Conservation (phyloP, 106 monocot genomes). For the Posidonia australis region DNA sequence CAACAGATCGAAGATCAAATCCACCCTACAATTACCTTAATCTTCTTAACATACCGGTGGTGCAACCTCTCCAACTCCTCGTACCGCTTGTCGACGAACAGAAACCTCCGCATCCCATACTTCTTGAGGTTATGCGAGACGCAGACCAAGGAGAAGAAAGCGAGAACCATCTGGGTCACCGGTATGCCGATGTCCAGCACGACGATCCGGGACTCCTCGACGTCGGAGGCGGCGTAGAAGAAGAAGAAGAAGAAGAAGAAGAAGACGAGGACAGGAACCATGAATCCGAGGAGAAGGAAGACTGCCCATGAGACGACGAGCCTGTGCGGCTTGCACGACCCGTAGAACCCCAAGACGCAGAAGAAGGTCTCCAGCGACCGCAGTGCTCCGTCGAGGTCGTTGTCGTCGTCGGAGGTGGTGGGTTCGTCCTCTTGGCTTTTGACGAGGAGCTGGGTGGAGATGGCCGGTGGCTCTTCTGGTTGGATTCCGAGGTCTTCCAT, state of each 20-base stretch:
- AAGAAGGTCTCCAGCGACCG: conserved; percentile 14
- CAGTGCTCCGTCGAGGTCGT: conserved; percentile 7
- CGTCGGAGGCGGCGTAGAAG: neutral
- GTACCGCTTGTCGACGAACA: conserved; percentile 13
- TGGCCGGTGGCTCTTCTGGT: no score
- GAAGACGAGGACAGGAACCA: conserved; percentile 4
- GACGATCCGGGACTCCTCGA: conserved; percentile 3
- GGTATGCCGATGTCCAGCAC: conserved; percentile 7
- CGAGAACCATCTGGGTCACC: conserved; percentile 4
- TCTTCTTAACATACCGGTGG: conserved; percentile 9
- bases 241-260: neutral
- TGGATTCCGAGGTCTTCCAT: no score
- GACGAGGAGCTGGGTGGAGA: no score
- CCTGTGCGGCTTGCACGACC: neutral
- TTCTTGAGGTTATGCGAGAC: conserved; percentile 15
- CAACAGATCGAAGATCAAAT: neutral
- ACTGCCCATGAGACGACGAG: neutral
- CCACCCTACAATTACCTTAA: conserved; percentile 6
- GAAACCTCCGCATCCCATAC: conserved; percentile 16
- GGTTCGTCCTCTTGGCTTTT: no score
- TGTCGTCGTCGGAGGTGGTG: neutral
- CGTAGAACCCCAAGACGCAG: conserved; percentile 5
- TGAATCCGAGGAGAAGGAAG: conserved; percentile 12
- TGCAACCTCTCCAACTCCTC: conserved; percentile 10
- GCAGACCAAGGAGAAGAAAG: conserved; percentile 1